These are phyloP conservation scores for Planoprotostelium fungivorum DNA, from an alignment of 78 protist species.

Conservation along the genomic window DNA sequence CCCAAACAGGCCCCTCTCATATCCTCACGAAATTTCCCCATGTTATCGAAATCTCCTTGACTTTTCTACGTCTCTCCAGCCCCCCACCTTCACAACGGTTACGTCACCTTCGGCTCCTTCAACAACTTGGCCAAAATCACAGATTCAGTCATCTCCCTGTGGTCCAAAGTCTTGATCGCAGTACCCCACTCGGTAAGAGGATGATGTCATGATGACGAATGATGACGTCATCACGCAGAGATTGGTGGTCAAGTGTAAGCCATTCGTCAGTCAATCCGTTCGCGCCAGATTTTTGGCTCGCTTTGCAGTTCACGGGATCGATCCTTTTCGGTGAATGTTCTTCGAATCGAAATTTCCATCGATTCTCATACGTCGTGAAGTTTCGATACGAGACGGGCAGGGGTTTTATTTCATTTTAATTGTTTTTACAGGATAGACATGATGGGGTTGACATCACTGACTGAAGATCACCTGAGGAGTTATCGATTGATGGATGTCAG, in stretches of 20 bases:
- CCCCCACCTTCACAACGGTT: constrained; percentile 38
- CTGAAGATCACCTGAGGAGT: constrained; percentile 37
- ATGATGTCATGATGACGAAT: background rate
- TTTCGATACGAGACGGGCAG: no score
- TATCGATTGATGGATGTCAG: constrained; percentile 60
- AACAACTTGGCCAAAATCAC: constrained; percentile 65
- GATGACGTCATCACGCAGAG: background rate
- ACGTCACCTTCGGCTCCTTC: constrained; percentile 72
- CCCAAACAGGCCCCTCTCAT: background rate
- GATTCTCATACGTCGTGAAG: no score
- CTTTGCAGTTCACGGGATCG: constrained; percentile 15
- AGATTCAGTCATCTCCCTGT: constrained; percentile 15
- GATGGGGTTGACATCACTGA: constrained; percentile 17
- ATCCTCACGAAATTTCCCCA: background rate
- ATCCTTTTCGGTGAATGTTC: constrained; percentile 8
- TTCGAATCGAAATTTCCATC: background rate
- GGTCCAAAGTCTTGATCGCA: constrained; percentile 30
- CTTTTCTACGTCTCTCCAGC: constrained; percentile 5
- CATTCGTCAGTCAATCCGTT: constrained; percentile 35
- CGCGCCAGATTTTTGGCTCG: constrained; percentile 6
- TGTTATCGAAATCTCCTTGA: background rate
- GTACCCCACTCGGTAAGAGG: constrained; percentile 13
- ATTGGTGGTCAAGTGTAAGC: constrained; percentile 31
- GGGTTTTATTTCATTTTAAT: no score
- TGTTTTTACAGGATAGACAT: constrained; percentile 21